These are phyloP conservation scores for Epichloe glyceriae DNA, from an alignment of 2,329 filamentous ascomycete species.

Conservation along the genomic window DNA sequence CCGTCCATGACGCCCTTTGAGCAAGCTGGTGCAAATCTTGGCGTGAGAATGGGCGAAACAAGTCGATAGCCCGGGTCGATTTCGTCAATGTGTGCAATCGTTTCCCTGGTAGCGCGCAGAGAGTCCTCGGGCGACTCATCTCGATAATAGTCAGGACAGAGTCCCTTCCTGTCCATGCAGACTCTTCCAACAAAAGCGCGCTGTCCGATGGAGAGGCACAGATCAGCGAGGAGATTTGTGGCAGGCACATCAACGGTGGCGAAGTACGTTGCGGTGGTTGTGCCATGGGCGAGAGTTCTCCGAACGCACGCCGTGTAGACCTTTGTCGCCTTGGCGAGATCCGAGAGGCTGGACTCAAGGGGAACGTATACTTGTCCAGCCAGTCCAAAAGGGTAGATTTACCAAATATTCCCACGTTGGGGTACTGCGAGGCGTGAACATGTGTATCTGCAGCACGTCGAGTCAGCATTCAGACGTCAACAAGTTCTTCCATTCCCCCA, in stretches of 20 bases:
- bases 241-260: conserved; percentile 76
- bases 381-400: conserved; percentile 87
- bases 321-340: conserved; percentile 46
- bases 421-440: conserved; percentile 89
- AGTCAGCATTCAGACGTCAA: neutral
- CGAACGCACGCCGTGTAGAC: conserved; percentile 70
- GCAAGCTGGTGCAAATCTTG: conserved; percentile 53
- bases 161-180: conserved; percentile 69
- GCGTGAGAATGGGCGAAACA: conserved; percentile 70
- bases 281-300: conserved; percentile 76
- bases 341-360: conserved; percentile 63
- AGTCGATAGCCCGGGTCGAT: conserved; percentile 55
- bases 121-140: conserved; percentile 53
- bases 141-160: conserved; percentile 66
- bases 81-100: conserved; percentile 49
- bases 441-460: conserved; percentile 60
- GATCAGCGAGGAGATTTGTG: conserved; percentile 80
- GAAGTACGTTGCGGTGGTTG: conserved; percentile 89
- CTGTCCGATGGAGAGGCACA: conserved; percentile 71
- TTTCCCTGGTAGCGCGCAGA: conserved; percentile 40
- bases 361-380: conserved; percentile 91
- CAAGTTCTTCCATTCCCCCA: neutral
- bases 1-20: conserved; percentile 43
- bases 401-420: conserved; percentile 87
- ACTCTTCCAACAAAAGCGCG: conserved; percentile 82